These are phyloP conservation scores for Pseudogymnoascus destructans DNA, from an alignment of 2,329 filamentous ascomycete genomes.

Conservation along the genomic window DNA sequence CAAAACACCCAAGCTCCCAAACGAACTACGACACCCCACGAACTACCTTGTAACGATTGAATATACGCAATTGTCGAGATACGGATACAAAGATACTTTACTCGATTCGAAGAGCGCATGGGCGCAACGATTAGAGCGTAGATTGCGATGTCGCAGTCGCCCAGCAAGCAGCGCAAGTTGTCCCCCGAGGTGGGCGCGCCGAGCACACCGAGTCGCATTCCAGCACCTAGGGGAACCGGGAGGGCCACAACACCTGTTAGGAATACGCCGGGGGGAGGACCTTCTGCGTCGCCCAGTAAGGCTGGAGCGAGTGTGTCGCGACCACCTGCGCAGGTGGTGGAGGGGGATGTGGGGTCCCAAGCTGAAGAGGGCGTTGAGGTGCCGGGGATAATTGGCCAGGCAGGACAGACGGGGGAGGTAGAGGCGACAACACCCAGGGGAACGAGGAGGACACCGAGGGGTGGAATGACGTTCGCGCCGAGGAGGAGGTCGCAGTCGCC, in stretches of 20 bases:
- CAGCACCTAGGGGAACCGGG: constrained; percentile 17
- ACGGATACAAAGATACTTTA: not conserved
- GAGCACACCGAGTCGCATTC: constrained; percentile 28
- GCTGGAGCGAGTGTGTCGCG: not conserved
- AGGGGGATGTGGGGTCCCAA: not conserved
- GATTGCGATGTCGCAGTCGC: constrained; percentile 39
- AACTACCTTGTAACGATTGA: not conserved
- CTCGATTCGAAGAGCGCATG: not conserved
- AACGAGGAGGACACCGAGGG: not conserved
- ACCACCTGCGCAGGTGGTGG: not conserved
- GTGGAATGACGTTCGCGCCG: not conserved
- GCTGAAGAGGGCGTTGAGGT: not conserved
- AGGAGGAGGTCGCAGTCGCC: constrained; percentile 9
- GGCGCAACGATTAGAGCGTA: not conserved
- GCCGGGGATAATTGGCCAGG: constrained; percentile 10
- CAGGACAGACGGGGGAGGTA: not conserved
- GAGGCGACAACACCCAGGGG: not conserved
- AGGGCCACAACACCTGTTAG: constrained; percentile 27
- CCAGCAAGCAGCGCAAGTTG: constrained; percentile 50
- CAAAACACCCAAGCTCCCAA: constrained; percentile 9
- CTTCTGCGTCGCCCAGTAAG: constrained; percentile 22
- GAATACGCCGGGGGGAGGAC: constrained; percentile 8
- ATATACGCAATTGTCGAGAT: not conserved
- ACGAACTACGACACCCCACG: not conserved
- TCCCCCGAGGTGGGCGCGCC: constrained; percentile 38